phyloP scores from a whole-genome alignment of 73 alveolate species.

The Urostyla sp. region DNA sequence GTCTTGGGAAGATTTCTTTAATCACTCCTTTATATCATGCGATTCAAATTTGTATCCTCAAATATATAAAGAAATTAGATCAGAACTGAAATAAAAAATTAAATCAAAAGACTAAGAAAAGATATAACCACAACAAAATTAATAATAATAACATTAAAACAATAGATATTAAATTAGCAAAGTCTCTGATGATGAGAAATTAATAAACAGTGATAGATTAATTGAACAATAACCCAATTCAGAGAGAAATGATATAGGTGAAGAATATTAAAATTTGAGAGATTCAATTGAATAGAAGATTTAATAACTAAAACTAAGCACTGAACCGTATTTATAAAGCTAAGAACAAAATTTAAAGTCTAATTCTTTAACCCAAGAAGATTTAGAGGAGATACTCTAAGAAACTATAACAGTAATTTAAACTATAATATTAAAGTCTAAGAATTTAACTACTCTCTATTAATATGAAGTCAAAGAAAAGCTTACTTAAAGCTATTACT shows the following conservation, averaged over 20 bases:
- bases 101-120: neutral
- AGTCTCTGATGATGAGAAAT: too few relatives aligned
- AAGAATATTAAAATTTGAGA: too few relatives aligned
- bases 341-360: neutral
- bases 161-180: neutral
- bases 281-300: too few relatives aligned
- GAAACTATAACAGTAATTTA: slow-evolving; percentile 1
- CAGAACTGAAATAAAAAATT: too few relatives aligned
- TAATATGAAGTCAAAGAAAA: slow-evolving; percentile 14
- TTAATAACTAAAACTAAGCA: too few relatives aligned
- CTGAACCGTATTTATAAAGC: neutral
- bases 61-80: too few relatives aligned
- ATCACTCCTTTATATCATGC: slow-evolving; percentile 65
- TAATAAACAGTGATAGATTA: neutral
- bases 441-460: neutral
- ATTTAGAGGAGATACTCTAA: slow-evolving; percentile 39
- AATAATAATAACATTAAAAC: neutral
- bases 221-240: neutral
- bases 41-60: neutral
- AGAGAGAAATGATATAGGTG: too few relatives aligned
- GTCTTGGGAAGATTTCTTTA: slow-evolving; percentile 67
- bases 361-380: slow-evolving; percentile 7
- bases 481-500: neutral
- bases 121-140: neutral
- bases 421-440: neutral